Percentiles rank a stretch among this genome's conserved stretches.
phyloP scores from a whole-genome alignment of 495 filamentous ascomycete genomes.

The Apodospora peruviana region DNA sequence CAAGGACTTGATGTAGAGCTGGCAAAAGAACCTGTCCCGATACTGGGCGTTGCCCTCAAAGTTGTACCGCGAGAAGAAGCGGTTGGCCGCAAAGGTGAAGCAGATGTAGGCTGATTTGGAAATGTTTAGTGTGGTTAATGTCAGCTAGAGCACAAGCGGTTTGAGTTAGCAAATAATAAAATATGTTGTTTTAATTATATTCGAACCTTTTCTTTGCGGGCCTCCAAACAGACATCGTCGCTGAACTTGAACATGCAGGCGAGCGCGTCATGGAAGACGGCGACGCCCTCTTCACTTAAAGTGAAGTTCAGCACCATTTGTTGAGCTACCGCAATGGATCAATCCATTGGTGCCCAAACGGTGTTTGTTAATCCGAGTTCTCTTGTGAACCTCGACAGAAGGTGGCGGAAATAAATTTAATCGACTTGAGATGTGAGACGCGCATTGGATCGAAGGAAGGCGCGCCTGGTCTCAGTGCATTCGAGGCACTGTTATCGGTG shows the following conservation, averaged over 20 bases:
- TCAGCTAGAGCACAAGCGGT: constrained; percentile 49
- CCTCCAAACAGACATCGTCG: constrained; percentile 83
- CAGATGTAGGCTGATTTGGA: constrained; percentile 89
- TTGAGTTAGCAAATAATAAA: constrained; percentile 1
- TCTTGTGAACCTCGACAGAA: too few relatives aligned
- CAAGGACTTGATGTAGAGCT: constrained; percentile 40
- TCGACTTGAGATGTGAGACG: too few relatives aligned
- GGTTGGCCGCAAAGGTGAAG: constrained; percentile 62
- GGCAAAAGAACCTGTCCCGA: constrained; percentile 45
- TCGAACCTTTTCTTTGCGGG: constrained; percentile 63
- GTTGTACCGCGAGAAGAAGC: constrained; percentile 80
- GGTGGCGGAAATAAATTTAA: too few relatives aligned
- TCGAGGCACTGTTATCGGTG: too few relatives aligned
- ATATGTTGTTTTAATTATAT: background rate
- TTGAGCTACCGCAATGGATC: background rate
- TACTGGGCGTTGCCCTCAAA: constrained; percentile 46
- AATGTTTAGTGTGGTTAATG: constrained; percentile 79
- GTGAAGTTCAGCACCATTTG: constrained; percentile 66
- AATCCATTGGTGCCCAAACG: too few relatives aligned
- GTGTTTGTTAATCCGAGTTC: too few relatives aligned
- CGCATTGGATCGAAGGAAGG: too few relatives aligned
- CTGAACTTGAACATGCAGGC: constrained; percentile 87
- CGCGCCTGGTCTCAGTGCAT: too few relatives aligned
- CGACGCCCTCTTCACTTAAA: constrained; percentile 66
- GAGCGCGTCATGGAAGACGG: constrained; percentile 75